Evolutionary conservation across 768 basidiomycete species (phyloP), one percentile per base, ranked within the genome.

Genomic region (Tulasnella sp.): DNA sequence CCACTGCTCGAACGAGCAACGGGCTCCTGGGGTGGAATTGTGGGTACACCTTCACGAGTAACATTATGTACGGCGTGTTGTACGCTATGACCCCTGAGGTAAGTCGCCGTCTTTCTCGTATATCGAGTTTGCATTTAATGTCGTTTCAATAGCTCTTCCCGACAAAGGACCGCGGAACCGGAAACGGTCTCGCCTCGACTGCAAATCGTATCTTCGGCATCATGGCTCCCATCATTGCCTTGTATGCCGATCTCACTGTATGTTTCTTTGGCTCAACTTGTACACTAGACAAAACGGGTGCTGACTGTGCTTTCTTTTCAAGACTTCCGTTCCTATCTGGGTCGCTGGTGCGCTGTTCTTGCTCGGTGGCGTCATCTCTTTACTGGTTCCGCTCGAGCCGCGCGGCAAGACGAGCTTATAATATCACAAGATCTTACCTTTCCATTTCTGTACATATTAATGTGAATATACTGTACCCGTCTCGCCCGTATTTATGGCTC

Each of bases 1-100:
- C 93, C 72, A 94, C 93, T n/a, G 89, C 93, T 42, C 89, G 90
- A 83, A 91, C 89, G 80, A 93, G 92, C 11, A 88, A 92, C 81
- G 88, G 90, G 40, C 88, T 94, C 60, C 88, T 95, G 37, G 93
- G 91, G 73, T 95, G 93, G 93, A 94, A 94, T 85, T 95, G 93
- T 83, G 93, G 89, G 12, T 93, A 93, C 82, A 88, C 87, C n/a
- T 92, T 92, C 84, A 88, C 85, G 82, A 91, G 89, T 77, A 92
- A 91, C 83, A 90, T 93, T 81, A 94, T 93, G 93, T 94, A 92
- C 76, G 92, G 93, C 8, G 92, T 94, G 2, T 83, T 94, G 64
- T 93, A 93, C 83, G 92, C 92, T 24, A 85, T 92, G 75, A 90
- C 93, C 0, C 90, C 92, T 0, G 92, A 94, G 84, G 87, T 92